Conservation (phyloP, 495 filamentous ascomycete species). For the Amniculicola lignicola region DNA sequence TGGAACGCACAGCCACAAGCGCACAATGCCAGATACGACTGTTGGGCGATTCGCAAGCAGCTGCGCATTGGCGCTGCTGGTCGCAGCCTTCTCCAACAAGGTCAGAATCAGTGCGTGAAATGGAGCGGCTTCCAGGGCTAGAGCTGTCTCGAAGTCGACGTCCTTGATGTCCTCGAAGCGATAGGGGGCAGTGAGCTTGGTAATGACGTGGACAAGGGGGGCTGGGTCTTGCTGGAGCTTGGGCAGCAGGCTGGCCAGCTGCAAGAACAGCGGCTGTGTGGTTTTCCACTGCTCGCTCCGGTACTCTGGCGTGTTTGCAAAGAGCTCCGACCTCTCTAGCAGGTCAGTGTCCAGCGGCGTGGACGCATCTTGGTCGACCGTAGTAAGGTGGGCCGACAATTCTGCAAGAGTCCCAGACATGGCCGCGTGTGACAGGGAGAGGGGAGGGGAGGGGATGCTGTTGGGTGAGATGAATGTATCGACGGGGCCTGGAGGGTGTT, state of each 20-base stretch:
- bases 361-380: constrained; percentile 21
- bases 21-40: constrained; percentile 59
- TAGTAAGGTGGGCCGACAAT: constrained; percentile 29
- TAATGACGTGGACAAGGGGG: constrained; percentile 19
- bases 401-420: too few species aligned
- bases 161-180: constrained; percentile 46
- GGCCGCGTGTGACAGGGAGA: too few species aligned
- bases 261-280: constrained; percentile 26
- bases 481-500: too few species aligned
- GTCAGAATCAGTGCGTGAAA: constrained; percentile 69
- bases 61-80: constrained; percentile 58
- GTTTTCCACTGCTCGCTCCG: constrained; percentile 8
- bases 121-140: constrained; percentile 55
- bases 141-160: constrained; percentile 42
- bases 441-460: too few species aligned
- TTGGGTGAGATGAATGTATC: too few species aligned
- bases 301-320: constrained; percentile 26
- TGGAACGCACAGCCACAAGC: constrained; percentile 67
- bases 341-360: constrained; percentile 27
- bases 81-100: constrained; percentile 68
- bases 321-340: constrained; percentile 26
- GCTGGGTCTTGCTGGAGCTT: constrained; percentile 32
- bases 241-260: constrained; percentile 24
- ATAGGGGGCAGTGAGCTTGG: constrained; percentile 23
- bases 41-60: constrained; percentile 61